Evolutionary conservation across 2,329 filamentous ascomycete genomes (phyloP).

Genomic region (Nothomitra cinnamomea): DNA sequence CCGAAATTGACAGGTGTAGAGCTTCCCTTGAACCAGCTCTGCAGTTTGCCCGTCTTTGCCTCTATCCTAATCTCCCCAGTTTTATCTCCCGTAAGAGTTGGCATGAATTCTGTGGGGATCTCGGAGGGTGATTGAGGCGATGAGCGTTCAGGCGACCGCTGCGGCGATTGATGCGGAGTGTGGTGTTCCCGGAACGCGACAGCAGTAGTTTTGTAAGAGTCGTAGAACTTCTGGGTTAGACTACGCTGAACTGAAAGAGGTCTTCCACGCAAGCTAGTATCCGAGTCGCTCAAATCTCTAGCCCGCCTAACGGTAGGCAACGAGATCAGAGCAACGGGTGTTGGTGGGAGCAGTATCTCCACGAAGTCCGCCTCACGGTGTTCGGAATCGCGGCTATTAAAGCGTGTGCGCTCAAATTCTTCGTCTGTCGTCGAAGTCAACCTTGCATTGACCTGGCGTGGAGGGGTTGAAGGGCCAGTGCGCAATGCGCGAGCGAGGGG

Average conservation of each 20-base stretch:
- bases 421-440: too few relatives aligned
- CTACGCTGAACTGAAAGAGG: background rate
- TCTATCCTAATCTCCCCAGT: conserved; percentile 4
- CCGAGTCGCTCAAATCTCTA: background rate
- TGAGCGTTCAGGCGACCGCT: background rate
- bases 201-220: background rate
- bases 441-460: too few relatives aligned
- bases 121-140: conserved; percentile 5
- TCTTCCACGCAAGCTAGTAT: background rate
- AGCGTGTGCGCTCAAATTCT: too few relatives aligned
- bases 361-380: too few relatives aligned
- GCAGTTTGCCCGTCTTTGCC: conserved; percentile 17
- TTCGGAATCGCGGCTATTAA: too few relatives aligned
- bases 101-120: conserved; percentile 5
- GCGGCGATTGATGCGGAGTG: background rate
- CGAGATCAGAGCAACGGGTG: too few relatives aligned
- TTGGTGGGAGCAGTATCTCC: too few relatives aligned
- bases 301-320: too few relatives aligned
- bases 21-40: conserved; percentile 35
- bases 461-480: too few relatives aligned
- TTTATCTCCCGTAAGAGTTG: conserved; percentile 6
- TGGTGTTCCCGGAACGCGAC: background rate
- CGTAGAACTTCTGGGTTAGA: background rate
- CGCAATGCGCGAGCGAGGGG: too few relatives aligned
- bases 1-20: conserved; percentile 32